Percentiles rank a stretch among this genome's conserved stretches.
Conservation (phyloP, 75 land plant species). For the Sequoiadendron giganteum region DNA sequence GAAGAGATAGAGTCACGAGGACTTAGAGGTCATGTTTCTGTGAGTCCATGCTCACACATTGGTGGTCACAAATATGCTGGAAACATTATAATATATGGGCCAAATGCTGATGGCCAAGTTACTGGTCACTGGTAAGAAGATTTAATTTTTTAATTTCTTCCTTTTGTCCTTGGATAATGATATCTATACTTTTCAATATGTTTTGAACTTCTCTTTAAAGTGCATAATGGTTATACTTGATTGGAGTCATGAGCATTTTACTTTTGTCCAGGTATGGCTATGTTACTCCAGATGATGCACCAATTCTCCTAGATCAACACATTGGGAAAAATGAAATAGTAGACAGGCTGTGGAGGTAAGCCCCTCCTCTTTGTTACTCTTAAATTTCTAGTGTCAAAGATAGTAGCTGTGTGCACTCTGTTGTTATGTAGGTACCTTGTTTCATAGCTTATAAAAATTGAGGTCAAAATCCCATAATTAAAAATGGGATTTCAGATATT, state of each 20-base stretch:
- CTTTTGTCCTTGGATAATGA: neutral
- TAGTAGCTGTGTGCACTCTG: neutral
- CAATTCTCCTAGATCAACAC: constrained; percentile 71
- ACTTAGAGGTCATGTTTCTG: constrained; percentile 65
- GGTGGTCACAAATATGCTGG: constrained; percentile 98
- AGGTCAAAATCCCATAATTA: too few species aligned
- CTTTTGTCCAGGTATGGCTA: constrained; percentile 86
- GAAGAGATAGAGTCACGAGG: constrained; percentile 67
- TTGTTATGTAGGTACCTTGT: neutral
- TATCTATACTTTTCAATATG: neutral
- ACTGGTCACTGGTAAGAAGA: constrained; percentile 91
- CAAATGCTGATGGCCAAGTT: constrained; percentile 43
- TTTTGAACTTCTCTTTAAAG: neutral
- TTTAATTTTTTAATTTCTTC: neutral
- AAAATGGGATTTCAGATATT: too few species aligned
- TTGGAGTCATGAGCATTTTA: neutral
- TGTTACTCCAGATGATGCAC: constrained; percentile 89
- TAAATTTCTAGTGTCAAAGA: neutral
- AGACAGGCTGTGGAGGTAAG: constrained; percentile 82
- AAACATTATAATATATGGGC: constrained; percentile 85
- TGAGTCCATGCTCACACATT: constrained; percentile 87
- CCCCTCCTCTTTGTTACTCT: neutral
- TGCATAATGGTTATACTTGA: neutral
- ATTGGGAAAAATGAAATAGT: constrained; percentile 71
- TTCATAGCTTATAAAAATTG: too few species aligned